Evolutionary conservation across 495 filamentous ascomycete genomes (phyloP).

Genomic region (Xylaria scruposa): DNA sequence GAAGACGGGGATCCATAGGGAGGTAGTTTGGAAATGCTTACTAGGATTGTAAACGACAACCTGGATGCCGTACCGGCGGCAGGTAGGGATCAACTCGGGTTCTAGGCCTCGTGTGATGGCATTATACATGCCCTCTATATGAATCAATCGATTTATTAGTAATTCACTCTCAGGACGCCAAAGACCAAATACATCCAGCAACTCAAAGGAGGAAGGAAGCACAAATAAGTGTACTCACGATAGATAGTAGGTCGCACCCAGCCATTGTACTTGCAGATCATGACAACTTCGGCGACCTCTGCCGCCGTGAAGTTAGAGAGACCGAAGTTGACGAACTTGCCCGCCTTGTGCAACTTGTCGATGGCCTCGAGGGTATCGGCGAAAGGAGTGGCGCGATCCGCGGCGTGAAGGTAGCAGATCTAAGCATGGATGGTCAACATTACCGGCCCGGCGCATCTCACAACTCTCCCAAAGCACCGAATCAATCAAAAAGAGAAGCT

Average conservation of each 20-base stretch:
- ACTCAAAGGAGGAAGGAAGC: background rate
- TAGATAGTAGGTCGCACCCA: slow-evolving; percentile 76
- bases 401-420: slow-evolving; percentile 87
- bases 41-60: slow-evolving; percentile 90
- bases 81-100: slow-evolving; percentile 77
- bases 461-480: background rate
- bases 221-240: slow-evolving; percentile 45
- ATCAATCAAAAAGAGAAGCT: background rate
- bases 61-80: slow-evolving; percentile 83
- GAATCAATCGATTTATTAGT: background rate
- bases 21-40: background rate
- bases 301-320: slow-evolving; percentile 87
- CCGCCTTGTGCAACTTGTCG: slow-evolving; percentile 82
- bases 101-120: slow-evolving; percentile 79
- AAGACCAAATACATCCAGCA: background rate
- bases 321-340: slow-evolving; percentile 84
- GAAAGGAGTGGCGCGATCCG: slow-evolving; percentile 80
- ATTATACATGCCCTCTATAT: slow-evolving; percentile 67
- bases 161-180: background rate
- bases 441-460: background rate
- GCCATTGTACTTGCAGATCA: slow-evolving; percentile 78
- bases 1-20: background rate
- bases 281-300: slow-evolving; percentile 88
- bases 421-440: slow-evolving; percentile 7
- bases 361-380: slow-evolving; percentile 78